phyloP scores from a whole-genome alignment of 2,329 filamentous ascomycete species.

The Penicillium hordei region DNA sequence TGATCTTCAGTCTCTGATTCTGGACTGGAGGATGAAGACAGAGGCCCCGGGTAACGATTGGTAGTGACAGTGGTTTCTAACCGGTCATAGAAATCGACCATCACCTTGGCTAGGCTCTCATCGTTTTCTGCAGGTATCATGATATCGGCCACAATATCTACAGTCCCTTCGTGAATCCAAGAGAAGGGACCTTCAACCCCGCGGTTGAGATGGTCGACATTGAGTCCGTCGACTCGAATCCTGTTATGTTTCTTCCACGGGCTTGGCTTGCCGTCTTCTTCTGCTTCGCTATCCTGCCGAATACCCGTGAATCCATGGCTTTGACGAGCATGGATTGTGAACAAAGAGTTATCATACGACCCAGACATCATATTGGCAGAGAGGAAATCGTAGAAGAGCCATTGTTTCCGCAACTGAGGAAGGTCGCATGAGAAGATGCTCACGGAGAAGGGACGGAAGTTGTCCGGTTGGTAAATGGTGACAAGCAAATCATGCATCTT shows the following conservation, averaged over 20 bases:
- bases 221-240: conserved; percentile 86
- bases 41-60: conserved; percentile 57
- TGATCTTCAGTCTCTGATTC: conserved; percentile 51
- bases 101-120: conserved; percentile 86
- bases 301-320: conserved; percentile 74
- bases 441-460: conserved; percentile 90
- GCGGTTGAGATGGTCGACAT: conserved; percentile 92
- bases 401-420: conserved; percentile 88
- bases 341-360: conserved; percentile 90
- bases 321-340: conserved; percentile 94
- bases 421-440: conserved; percentile 96
- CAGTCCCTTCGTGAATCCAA: conserved; percentile 96
- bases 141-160: conserved; percentile 93
- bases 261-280: conserved; percentile 63
- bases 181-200: conserved; percentile 92
- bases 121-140: conserved; percentile 89
- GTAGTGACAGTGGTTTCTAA: conserved; percentile 88
- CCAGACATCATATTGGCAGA: conserved; percentile 95
- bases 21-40: conserved; percentile 19
- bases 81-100: conserved; percentile 96
- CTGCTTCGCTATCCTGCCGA: conserved; percentile 56
- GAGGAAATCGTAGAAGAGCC: conserved; percentile 96
- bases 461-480: conserved; percentile 84
- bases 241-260: conserved; percentile 96
- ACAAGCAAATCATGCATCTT: conserved; percentile 92